phyloP scores from a whole-genome alignment of 805 yeast species.

The Ogataea pini region DNA sequence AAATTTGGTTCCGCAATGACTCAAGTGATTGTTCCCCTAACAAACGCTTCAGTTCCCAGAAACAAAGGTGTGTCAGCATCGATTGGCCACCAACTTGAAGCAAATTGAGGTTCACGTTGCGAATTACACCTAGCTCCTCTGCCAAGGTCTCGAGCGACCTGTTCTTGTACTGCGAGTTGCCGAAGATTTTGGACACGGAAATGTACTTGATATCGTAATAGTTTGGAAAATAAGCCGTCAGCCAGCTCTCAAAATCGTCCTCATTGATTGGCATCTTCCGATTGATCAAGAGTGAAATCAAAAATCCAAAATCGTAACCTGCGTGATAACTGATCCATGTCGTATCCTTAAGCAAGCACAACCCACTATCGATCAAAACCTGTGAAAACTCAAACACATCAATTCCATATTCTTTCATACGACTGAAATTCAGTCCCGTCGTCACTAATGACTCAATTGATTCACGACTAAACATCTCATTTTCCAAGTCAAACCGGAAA shows the following conservation, averaged over 20 bases:
- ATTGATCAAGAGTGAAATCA: slow-evolving; percentile 74
- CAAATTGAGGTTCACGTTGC: slow-evolving; percentile 49
- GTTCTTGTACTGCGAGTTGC: slow-evolving; percentile 27
- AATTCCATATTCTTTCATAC: slow-evolving; percentile 76
- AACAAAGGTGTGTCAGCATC: slow-evolving; percentile 62
- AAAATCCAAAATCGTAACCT: slow-evolving; percentile 93
- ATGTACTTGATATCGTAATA: slow-evolving; percentile 77
- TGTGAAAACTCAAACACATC: slow-evolving; percentile 81
- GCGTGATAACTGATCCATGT: slow-evolving; percentile 92
- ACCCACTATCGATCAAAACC: slow-evolving; percentile 79
- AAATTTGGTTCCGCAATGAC: slow-evolving; percentile 30
- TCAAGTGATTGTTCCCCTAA: slow-evolving; percentile 23
- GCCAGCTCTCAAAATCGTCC: slow-evolving; percentile 72
- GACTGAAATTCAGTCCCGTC: slow-evolving; percentile 78
- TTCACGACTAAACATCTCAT: slow-evolving; percentile 86
- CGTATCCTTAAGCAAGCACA: slow-evolving; percentile 67
- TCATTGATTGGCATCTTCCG: slow-evolving; percentile 77
- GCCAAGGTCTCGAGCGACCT: slow-evolving; percentile 60
- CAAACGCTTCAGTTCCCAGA: slow-evolving; percentile 51
- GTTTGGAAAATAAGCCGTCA: slow-evolving; percentile 73
- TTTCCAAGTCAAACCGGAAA: slow-evolving; percentile 72
- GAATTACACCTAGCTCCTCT: slow-evolving; percentile 69
- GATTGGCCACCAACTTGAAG: slow-evolving; percentile 65
- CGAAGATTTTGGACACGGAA: slow-evolving; percentile 30
- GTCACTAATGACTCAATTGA: slow-evolving; percentile 76